Conservation (phyloP, 192 early-diverging fungal genomes). For the Mortierella claussenii region DNA sequence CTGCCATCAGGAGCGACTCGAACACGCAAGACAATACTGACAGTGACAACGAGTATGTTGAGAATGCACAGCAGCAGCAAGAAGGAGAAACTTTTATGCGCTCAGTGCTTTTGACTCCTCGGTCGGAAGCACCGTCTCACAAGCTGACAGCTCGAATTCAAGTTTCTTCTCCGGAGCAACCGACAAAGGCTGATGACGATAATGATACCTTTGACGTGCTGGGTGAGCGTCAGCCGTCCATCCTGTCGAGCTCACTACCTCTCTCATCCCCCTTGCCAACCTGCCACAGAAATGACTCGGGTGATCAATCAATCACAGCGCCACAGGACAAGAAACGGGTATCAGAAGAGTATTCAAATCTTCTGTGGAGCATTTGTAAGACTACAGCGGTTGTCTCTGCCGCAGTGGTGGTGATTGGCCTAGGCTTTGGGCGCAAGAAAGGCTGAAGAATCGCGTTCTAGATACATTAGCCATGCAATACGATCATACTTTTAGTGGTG, state of each 20-base stretch:
- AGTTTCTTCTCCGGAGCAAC: not conserved
- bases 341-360: conserved; percentile 23
- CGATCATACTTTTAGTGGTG: too few relatives aligned
- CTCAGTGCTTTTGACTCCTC: conserved; percentile 19
- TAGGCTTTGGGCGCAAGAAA: conserved; percentile 29
- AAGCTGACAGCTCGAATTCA: not conserved
- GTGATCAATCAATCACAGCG: not conserved
- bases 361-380: conserved; percentile 50
- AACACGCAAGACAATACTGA: not conserved
- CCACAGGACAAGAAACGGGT: not conserved
- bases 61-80: not conserved
- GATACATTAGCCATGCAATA: too few relatives aligned
- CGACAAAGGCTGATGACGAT: not conserved
- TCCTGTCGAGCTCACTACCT: not conserved
- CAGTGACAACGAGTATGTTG: not conserved
- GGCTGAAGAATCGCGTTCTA: too few relatives aligned
- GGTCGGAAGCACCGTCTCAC: not conserved
- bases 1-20: not conserved
- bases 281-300: not conserved
- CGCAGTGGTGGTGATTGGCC: conserved; percentile 34
- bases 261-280: too few relatives aligned
- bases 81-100: not conserved
- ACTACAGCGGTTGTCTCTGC: conserved; percentile 44
- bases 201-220: conserved; percentile 7
- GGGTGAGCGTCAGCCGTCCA: not conserved